These are phyloP conservation scores for Solanum microdontum DNA, from an alignment of 257 asterid genomes.

Conservation along the genomic window DNA sequence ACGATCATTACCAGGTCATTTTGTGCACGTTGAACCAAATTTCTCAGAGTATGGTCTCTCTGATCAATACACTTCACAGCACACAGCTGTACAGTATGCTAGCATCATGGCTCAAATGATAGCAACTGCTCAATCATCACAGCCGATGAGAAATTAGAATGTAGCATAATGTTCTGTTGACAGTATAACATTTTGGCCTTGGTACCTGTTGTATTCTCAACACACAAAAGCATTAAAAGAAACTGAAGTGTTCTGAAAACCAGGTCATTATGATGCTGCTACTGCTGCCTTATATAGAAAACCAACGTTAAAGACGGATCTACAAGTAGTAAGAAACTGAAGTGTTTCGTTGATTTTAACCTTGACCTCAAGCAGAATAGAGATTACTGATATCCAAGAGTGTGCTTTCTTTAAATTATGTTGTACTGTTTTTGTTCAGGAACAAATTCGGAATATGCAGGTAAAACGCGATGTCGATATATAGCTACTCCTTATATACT, in stretches of 20 bases:
- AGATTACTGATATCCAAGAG: neutral
- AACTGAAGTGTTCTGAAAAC: neutral
- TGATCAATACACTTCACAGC: slow-evolving; percentile 65
- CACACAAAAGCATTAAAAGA: neutral
- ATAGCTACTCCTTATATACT: neutral
- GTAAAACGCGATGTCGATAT: neutral
- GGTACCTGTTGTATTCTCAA: neutral
- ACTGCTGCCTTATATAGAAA: neutral
- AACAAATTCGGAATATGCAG: neutral
- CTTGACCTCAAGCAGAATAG: neutral
- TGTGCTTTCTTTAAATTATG: neutral
- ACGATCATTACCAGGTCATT: slow-evolving; percentile 87
- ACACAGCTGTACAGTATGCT: slow-evolving; percentile 88
- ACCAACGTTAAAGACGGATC: neutral
- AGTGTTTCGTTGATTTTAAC: neutral
- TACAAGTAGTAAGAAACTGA: neutral
- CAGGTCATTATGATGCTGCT: neutral
- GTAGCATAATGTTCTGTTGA: neutral
- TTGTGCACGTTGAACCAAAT: slow-evolving; percentile 75
- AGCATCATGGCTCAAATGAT: slow-evolving; percentile 76
- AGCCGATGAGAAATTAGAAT: slow-evolving; percentile 45
- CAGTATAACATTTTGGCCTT: neutral
- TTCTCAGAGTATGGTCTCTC: slow-evolving; percentile 66
- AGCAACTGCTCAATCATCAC: slow-evolving; percentile 70
- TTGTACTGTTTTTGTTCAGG: neutral